Conservation (phyloP, 2,329 filamentous ascomycete species). For the Rutstroemia sp. region DNA sequence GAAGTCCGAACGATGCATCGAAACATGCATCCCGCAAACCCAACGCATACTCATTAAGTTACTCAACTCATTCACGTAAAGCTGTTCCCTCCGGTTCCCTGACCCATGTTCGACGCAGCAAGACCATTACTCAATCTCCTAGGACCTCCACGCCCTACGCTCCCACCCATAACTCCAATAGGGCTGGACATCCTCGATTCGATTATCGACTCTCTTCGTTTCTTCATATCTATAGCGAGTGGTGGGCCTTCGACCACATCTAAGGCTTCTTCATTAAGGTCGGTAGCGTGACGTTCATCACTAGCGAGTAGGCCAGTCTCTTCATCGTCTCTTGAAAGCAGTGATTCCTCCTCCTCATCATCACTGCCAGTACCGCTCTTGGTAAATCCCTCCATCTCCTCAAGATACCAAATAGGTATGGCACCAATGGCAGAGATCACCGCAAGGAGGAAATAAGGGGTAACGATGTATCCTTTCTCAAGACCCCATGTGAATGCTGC, state of each 20-base stretch:
- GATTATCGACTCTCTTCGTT: not conserved
- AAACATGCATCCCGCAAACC: too few relatives aligned
- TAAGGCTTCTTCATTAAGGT: conserved; percentile 22
- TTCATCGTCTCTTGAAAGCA: conserved; percentile 14
- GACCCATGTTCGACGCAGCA: conserved; percentile 25
- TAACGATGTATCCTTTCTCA: conserved; percentile 65
- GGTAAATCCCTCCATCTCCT: conserved; percentile 63
- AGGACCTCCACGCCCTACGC: conserved; percentile 26
- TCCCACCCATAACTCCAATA: conserved; percentile 24
- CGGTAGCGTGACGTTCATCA: conserved; percentile 13
- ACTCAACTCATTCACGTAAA: conserved; percentile 17
- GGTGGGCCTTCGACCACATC: conserved; percentile 16
- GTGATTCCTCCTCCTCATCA: conserved; percentile 22
- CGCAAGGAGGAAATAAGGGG: conserved; percentile 76
- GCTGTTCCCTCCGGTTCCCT: conserved; percentile 27
- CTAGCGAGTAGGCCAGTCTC: conserved; percentile 17
- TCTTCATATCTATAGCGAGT: not conserved
- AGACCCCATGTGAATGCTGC: conserved; percentile 69
- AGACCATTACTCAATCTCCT: conserved; percentile 28
- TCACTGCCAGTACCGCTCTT: conserved; percentile 32
- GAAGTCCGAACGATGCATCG: too few relatives aligned
- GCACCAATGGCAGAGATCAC: conserved; percentile 56
- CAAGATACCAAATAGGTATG: conserved; percentile 66
- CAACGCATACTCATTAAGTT: too few relatives aligned
- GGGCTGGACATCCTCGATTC: conserved; percentile 24